phyloP scores from a whole-genome alignment of 257 asterid genomes.

The Solanum phureja region DNA sequence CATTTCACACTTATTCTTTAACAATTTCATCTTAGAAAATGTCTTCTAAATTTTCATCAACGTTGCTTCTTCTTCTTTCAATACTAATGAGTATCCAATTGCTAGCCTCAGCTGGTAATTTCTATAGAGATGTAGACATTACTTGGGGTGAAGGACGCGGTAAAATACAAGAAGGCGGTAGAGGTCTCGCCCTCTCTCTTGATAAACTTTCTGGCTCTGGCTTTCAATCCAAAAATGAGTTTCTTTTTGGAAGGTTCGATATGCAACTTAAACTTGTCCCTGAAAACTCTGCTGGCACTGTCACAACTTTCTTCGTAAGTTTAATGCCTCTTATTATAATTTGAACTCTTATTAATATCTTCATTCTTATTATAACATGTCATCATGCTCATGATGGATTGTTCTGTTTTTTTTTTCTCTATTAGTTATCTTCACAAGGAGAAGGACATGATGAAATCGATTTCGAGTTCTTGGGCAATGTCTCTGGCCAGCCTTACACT shows the following conservation, averaged over 20 bases:
- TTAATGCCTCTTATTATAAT: not conserved
- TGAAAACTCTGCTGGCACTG: not conserved
- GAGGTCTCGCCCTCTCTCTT: not conserved
- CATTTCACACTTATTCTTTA: not conserved
- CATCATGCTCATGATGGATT: not conserved
- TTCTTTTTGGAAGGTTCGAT: not conserved
- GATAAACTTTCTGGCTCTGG: conserved; percentile 2
- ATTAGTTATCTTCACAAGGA: not conserved
- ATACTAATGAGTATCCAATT: not conserved
- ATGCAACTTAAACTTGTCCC: not conserved
- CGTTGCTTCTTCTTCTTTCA: not conserved
- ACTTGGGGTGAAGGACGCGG: not conserved
- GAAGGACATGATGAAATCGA: not conserved
- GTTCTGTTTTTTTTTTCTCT: not conserved
- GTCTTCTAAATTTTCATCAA: not conserved
- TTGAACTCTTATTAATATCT: not conserved
- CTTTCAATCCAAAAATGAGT: not conserved
- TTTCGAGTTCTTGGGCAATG: conserved; percentile 2
- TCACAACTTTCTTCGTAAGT: not conserved
- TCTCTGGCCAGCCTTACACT: not conserved
- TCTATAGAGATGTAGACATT: not conserved
- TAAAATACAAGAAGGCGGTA: not conserved
- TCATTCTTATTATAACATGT: not conserved
- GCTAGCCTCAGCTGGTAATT: conserved; percentile 8
- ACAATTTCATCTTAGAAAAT: not conserved